These are phyloP conservation scores for Gymnopilus junonius DNA, from an alignment of 768 basidiomycete species.

Conservation along the genomic window DNA sequence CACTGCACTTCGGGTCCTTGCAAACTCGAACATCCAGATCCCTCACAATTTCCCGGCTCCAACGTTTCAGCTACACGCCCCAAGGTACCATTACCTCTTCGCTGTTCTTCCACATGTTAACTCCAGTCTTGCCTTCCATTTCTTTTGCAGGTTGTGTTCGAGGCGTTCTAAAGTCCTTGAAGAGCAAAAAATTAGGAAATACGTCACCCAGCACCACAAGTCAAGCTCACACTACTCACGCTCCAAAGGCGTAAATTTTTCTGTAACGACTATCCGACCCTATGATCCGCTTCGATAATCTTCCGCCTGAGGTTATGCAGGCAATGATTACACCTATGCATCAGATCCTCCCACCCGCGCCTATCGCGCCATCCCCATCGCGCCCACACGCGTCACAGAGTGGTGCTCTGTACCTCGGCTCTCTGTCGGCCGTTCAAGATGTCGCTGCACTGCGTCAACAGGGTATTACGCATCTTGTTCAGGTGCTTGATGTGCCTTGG, in stretches of 20 bases:
- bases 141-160: neutral
- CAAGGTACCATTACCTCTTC: neutral
- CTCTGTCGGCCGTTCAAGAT: conserved; percentile 64
- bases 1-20: neutral
- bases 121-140: too few species aligned
- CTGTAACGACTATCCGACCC: conserved; percentile 2
- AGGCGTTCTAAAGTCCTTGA: neutral
- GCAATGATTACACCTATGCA: conserved; percentile 90
- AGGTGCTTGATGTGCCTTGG: conserved; percentile 72
- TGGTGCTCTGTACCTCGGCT: conserved; percentile 73
- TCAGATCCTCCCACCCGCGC: conserved; percentile 55
- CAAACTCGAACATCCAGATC: neutral
- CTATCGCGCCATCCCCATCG: conserved; percentile 17
- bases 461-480: conserved; percentile 63
- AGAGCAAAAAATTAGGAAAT: neutral
- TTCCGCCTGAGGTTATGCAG: conserved; percentile 77
- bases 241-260: neutral
- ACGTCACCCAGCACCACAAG: neutral
- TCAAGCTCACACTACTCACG: neutral
- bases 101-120: too few species aligned
- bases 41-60: neutral
- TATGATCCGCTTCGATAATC: conserved; percentile 82
- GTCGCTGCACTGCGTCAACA: conserved; percentile 50
- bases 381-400: conserved; percentile 25
- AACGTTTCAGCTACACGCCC: neutral